Evolutionary conservation across 2,329 filamentous ascomycete genomes (phyloP).

Genomic region (Fusarium sp.): DNA sequence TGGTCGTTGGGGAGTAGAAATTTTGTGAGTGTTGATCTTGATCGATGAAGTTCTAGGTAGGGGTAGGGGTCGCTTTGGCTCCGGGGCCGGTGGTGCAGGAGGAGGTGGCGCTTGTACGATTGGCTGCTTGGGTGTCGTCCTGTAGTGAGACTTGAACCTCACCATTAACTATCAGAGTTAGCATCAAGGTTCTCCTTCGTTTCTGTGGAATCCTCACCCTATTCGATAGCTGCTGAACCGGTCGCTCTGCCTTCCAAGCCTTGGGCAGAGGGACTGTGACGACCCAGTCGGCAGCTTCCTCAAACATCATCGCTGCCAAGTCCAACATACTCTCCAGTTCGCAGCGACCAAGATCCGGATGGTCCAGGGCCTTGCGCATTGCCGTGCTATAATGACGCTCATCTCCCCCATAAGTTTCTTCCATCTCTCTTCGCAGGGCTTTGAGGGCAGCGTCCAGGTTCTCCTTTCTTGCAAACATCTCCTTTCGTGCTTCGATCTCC

Average conservation of each 20-base stretch:
- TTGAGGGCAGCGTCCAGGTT: constrained; percentile 72
- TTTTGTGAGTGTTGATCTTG: constrained; percentile 57
- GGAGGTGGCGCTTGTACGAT: constrained; percentile 43
- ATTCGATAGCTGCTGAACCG: constrained; percentile 54
- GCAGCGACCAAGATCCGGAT: constrained; percentile 56
- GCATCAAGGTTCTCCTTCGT: constrained; percentile 1
- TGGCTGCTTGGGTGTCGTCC: constrained; percentile 53
- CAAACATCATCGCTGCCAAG: constrained; percentile 64
- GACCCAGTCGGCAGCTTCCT: constrained; percentile 61
- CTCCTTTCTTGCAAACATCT: constrained; percentile 76
- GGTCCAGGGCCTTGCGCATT: constrained; percentile 61
- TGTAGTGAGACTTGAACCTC: constrained; percentile 58
- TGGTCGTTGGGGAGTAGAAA: constrained; percentile 42
- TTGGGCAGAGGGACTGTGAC: constrained; percentile 60
- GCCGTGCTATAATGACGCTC: constrained; percentile 59
- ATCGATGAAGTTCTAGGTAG: constrained; percentile 56
- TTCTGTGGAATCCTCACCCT: constrained; percentile 50
- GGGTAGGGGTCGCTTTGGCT: constrained; percentile 50
- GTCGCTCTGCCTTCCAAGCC: constrained; percentile 58
- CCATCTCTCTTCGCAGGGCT: constrained; percentile 62
- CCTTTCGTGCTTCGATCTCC: constrained; percentile 71
- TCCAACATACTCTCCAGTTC: constrained; percentile 62
- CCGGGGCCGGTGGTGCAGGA: constrained; percentile 23
- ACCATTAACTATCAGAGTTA: constrained; percentile 54
- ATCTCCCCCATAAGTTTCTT: constrained; percentile 58